These are phyloP conservation scores for Kurtzmaniella fragi DNA, from an alignment of 805 yeast species.

Conservation along the genomic window DNA sequence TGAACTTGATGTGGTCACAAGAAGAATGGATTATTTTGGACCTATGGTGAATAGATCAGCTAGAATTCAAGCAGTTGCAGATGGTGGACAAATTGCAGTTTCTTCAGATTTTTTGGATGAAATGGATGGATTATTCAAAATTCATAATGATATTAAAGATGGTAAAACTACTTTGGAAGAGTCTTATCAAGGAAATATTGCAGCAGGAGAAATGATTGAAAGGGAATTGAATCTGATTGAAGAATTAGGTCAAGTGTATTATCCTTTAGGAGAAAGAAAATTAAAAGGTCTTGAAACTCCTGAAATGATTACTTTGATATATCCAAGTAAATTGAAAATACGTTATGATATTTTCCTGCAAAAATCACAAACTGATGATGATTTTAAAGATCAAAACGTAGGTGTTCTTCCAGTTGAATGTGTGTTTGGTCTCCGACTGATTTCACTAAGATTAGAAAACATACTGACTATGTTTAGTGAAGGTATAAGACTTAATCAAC, in stretches of 20 bases:
- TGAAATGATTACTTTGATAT: slow-evolving; percentile 74
- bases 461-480: slow-evolving; percentile 49
- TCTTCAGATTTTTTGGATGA: slow-evolving; percentile 79
- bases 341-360: slow-evolving; percentile 45
- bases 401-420: slow-evolving; percentile 40
- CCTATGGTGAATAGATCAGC: slow-evolving; percentile 98
- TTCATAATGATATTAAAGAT: slow-evolving; percentile 37
- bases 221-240: slow-evolving; percentile 60
- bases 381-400: slow-evolving; percentile 24
- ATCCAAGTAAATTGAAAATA: slow-evolving; percentile 59
- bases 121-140: slow-evolving; percentile 50
- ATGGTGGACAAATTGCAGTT: slow-evolving; percentile 95
- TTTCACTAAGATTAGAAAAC: slow-evolving; percentile 55
- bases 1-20: slow-evolving; percentile 89
- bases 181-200: slow-evolving; percentile 41
- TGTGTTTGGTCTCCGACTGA: slow-evolving; percentile 47
- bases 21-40: slow-evolving; percentile 98
- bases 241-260: slow-evolving; percentile 63
- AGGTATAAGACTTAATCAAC: slow-evolving; percentile 25
- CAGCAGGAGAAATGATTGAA: slow-evolving; percentile 55
- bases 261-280: slow-evolving; percentile 78
- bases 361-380: slow-evolving; percentile 18
- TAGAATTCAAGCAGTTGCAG: slow-evolving; percentile 89
- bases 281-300: slow-evolving; percentile 93
- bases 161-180: slow-evolving; percentile 24